These are phyloP conservation scores for Aspergillus aculeatinus DNA, from an alignment of 2,329 filamentous ascomycete species.

Conservation along the genomic window DNA sequence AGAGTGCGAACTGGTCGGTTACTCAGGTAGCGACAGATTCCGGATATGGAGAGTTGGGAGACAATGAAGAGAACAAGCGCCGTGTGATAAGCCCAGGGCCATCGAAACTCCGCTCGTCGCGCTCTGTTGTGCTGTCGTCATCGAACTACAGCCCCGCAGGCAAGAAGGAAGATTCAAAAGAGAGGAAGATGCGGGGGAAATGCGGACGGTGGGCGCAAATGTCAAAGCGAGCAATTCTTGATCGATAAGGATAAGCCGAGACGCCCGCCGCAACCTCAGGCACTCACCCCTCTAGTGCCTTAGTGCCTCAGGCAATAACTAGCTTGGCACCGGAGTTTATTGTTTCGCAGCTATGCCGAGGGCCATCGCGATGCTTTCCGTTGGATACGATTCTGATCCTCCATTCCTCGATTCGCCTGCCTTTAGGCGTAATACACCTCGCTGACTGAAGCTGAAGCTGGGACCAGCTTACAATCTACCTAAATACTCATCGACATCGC, in stretches of 20 bases:
- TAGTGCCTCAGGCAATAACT: background rate
- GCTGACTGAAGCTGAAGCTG: background rate
- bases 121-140: background rate
- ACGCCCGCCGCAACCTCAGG: background rate
- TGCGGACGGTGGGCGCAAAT: background rate
- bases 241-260: slow-evolving; percentile 4
- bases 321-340: slow-evolving; percentile 3
- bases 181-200: background rate
- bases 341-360: background rate
- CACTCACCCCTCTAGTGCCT: background rate
- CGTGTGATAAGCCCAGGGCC: background rate
- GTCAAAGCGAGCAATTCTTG: background rate
- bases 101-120: background rate
- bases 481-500: background rate
- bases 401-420: background rate
- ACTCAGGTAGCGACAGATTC: background rate
- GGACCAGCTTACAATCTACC: no score
- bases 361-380: background rate
- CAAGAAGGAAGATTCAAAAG: background rate
- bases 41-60: background rate
- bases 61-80: background rate
- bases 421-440: background rate
- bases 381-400: background rate
- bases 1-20: background rate
- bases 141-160: background rate